Evolutionary conservation across 768 basidiomycete genomes (phyloP).

Genomic region (Chiua virens): DNA sequence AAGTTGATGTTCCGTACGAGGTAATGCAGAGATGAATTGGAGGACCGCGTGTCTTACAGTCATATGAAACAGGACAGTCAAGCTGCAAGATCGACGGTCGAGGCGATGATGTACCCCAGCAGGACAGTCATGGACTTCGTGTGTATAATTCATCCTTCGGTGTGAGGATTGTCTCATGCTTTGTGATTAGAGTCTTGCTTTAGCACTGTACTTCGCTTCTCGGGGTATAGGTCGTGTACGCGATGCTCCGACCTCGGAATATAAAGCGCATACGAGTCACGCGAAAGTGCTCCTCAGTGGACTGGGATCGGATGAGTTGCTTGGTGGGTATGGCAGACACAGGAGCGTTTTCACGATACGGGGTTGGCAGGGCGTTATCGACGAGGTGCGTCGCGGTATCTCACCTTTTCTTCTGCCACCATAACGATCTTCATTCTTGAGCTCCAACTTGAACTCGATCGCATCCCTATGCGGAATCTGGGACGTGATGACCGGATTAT

Average conservation of each 20-base stretch:
- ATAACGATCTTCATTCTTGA: slow-evolving; percentile 30
- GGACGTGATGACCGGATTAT: slow-evolving; percentile 94
- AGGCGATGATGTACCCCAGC: slow-evolving; percentile 75
- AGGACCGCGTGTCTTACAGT: slow-evolving; percentile 3
- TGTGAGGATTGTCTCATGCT: slow-evolving; percentile 2
- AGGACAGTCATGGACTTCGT: slow-evolving; percentile 92
- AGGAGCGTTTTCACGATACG: slow-evolving; percentile 65
- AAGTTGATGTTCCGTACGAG: slow-evolving; percentile 80
- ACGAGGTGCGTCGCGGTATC: slow-evolving; percentile 56
- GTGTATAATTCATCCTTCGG: slow-evolving; percentile 22
- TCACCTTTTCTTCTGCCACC: neutral
- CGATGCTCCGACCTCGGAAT: slow-evolving; percentile 30
- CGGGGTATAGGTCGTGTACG: slow-evolving; percentile 67
- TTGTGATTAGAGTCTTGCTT: slow-evolving; percentile 71
- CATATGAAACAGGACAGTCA: slow-evolving; percentile 58
- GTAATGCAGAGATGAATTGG: slow-evolving; percentile 37
- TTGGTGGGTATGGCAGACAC: slow-evolving; percentile 93
- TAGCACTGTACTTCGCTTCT: slow-evolving; percentile 93
- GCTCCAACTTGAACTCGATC: slow-evolving; percentile 87
- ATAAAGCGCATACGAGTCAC: slow-evolving; percentile 58
- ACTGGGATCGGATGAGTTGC: slow-evolving; percentile 90
- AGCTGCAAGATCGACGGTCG: slow-evolving; percentile 51
- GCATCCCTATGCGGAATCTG: slow-evolving; percentile 85
- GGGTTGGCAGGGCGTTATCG: slow-evolving; percentile 75
- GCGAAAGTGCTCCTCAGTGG: slow-evolving; percentile 89